Evolutionary conservation across 305 asterid species (phyloP).

Genomic region (Fraxinus platypoda): DNA sequence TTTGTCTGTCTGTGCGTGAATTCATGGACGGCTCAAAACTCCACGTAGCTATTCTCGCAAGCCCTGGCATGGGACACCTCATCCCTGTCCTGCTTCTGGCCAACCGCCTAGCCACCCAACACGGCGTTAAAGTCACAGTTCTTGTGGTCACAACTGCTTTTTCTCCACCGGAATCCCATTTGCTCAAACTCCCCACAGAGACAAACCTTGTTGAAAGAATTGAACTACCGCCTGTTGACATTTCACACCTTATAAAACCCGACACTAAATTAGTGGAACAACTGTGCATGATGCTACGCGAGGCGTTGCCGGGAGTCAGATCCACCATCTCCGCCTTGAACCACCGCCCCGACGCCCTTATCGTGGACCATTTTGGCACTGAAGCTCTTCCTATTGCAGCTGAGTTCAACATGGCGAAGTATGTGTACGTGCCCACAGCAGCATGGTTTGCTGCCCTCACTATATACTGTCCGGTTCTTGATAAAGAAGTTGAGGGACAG

Average conservation of each 20-base stretch:
- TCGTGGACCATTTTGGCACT: conserved; percentile 38
- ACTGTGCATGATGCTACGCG: conserved; percentile 40
- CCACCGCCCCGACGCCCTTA: conserved; percentile 42
- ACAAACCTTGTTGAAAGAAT: conserved; percentile 20
- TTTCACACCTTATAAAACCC: conserved; percentile 40
- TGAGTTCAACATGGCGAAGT: conserved; percentile 37
- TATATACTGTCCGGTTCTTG: conserved; percentile 45
- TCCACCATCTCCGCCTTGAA: conserved; percentile 41
- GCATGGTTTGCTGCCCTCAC: conserved; percentile 44
- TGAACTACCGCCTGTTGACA: conserved; percentile 45
- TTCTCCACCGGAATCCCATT: conserved; percentile 32
- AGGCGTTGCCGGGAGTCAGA: conserved; percentile 37
- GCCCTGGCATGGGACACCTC: conserved; percentile 80
- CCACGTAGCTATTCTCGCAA: conserved; percentile 46
- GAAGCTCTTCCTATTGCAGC: conserved; percentile 31
- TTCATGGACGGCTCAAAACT: conserved; percentile 28
- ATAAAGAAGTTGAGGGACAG: conserved; percentile 41
- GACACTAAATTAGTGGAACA: conserved; percentile 37
- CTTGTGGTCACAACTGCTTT: conserved; percentile 32
- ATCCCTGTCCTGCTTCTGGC: conserved; percentile 49
- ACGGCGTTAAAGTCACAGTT: conserved; percentile 41
- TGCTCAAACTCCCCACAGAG: conserved; percentile 26
- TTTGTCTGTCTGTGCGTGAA: background rate
- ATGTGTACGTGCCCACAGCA: conserved; percentile 22
- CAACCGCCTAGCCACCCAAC: conserved; percentile 52